Conservation (phyloP, 805 yeast genomes). For the Kuraishia borneana region DNA sequence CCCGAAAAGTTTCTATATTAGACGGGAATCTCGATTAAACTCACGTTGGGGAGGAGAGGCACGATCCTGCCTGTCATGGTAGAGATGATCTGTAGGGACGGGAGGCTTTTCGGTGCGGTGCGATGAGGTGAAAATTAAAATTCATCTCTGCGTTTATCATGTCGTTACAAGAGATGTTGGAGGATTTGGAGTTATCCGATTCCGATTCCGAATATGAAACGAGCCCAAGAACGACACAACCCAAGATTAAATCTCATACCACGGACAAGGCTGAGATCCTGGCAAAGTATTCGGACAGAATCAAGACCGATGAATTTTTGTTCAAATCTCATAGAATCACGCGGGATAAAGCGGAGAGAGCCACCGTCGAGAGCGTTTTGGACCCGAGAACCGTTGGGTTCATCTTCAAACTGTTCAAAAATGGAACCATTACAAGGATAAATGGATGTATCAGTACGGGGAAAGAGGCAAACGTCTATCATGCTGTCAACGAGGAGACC, state of each 20-base stretch:
- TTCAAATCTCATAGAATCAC: constrained; percentile 45
- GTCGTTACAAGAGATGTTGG: background rate
- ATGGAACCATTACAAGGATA: constrained; percentile 74
- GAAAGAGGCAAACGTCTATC: constrained; percentile 97
- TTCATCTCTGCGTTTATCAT: background rate
- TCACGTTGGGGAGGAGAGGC: background rate
- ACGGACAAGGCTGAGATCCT: constrained; percentile 36
- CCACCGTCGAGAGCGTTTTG: constrained; percentile 92
- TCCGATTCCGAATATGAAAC: constrained; percentile 1
- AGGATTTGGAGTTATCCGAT: background rate
- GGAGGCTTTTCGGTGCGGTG: background rate
- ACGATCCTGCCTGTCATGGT: background rate
- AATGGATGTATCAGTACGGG: constrained; percentile 96
- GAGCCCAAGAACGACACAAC: background rate
- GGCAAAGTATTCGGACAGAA: constrained; percentile 52
- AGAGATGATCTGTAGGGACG: background rate
- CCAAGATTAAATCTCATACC: background rate
- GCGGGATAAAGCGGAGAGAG: constrained; percentile 84
- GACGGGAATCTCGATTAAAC: background rate
- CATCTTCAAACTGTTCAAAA: constrained; percentile 67
- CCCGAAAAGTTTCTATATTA: constrained; percentile 46
- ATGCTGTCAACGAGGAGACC: constrained; percentile 41
- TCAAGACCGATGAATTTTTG: constrained; percentile 50
- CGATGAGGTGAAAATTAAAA: constrained; percentile 1
- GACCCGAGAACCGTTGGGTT: constrained; percentile 91